Evolutionary conservation across 352 stramenopile genomes (phyloP).

Genomic region (Phytophthora tubulina): DNA sequence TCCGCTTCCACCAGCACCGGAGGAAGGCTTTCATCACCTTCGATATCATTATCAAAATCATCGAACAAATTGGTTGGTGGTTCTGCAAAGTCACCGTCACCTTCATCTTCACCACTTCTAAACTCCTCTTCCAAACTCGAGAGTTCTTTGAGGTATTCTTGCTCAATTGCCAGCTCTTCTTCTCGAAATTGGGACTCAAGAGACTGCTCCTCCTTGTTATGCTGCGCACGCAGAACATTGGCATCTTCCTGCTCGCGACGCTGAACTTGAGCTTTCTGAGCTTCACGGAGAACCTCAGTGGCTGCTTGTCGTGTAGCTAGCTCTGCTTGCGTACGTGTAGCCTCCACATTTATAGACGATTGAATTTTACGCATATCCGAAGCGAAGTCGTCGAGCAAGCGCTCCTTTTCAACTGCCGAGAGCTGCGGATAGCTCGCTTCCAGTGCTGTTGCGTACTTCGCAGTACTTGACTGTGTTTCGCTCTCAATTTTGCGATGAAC

Average conservation of each 20-base stretch:
- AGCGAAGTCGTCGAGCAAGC: conserved; percentile 61
- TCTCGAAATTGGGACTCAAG: conserved; percentile 57
- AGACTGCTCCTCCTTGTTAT: conserved; percentile 39
- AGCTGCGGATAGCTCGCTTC: conserved; percentile 55
- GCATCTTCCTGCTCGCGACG: conserved; percentile 40
- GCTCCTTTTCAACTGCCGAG: conserved; percentile 54
- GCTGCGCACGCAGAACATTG: conserved; percentile 32
- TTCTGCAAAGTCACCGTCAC: conserved; percentile 42
- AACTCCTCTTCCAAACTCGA: conserved; percentile 67
- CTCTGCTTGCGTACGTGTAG: conserved; percentile 54
- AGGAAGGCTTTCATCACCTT: conserved; percentile 13
- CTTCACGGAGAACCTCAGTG: conserved; percentile 38
- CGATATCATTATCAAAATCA: conserved; percentile 7
- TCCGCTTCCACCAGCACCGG: neutral
- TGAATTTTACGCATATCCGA: conserved; percentile 57
- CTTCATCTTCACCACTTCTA: conserved; percentile 19
- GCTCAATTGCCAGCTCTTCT: conserved; percentile 59
- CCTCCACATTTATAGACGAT: conserved; percentile 58
- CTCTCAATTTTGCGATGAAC: conserved; percentile 22
- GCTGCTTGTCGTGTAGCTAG: conserved; percentile 48
- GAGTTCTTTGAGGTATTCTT: conserved; percentile 63
- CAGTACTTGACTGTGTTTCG: conserved; percentile 40
- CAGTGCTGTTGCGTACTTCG: conserved; percentile 56
- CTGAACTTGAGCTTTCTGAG: conserved; percentile 36
- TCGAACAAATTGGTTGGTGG: conserved; percentile 22